Base-by-base conservation (phyloP, 495 filamentous ascomycete species). In the Hyaloscypha hepaticicola region DNA sequence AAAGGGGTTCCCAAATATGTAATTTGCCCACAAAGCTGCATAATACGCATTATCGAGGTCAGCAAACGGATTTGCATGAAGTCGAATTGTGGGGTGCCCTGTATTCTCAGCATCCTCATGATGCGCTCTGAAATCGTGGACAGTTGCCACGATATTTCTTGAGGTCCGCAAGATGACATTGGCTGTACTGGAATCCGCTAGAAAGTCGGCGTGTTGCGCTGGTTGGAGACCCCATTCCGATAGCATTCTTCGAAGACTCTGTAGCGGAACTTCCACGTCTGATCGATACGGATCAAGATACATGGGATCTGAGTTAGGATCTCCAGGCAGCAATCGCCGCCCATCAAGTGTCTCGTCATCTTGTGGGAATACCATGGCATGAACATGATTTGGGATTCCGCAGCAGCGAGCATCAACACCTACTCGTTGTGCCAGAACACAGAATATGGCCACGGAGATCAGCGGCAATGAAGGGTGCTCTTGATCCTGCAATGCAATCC, bases 261-360 rank as follows among this genome's bases (percentile, higher is more conserved):
- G 74, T 3, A 85, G 69, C 0, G 82, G 78, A 0, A 90, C 83
- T 75, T 96, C 92, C 8, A 80, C 71, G 38, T 86, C 81, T 19
- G 85, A 88, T 55, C 86, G 82, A 72, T 89, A 97, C 1, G 93
- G 93, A 69, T 97, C 92, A 64, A 97, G 77, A 73, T 91, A 96
- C 82, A 96, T 91, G 9, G 78, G 79, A 58, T 83, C 74, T 14
- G 76, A 75, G 45, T 73, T 69, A n/a, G 66, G 65, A 27, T 73
- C 59, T 14, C 33, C 53, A 1, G 70, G 62, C 0, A 56, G 24
- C 9, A 74, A 61, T 31, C 62, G 68, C 2, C 61, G 64, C 0
- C 86, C 89, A 70, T 94, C 84, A 45, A 93, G 77, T n/a, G 86
- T 85, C 55, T 82, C 69, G 0, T 85, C 84, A 3, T 74, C 65